Percentiles rank a stretch among this genome's conserved stretches.
phyloP scores from a whole-genome alignment of 768 basidiomycete species.

The Pilatotrama ljubarskyi region DNA sequence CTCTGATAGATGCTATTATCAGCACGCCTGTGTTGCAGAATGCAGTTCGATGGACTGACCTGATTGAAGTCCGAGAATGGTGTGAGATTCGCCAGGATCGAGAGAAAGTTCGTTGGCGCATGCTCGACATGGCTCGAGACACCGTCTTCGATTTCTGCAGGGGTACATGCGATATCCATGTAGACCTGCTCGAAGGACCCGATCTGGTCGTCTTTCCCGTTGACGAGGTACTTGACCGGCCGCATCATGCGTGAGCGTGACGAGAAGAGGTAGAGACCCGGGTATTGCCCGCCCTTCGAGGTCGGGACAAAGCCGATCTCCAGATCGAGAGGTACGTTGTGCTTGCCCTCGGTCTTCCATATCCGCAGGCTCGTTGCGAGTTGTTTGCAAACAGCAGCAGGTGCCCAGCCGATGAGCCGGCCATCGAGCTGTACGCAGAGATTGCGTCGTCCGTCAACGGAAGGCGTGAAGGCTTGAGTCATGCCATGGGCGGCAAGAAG shows the following conservation, averaged over 20 bases:
- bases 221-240: conserved; percentile 88
- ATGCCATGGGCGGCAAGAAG: conserved; percentile 89
- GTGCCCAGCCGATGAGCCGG: conserved; percentile 91
- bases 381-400: conserved; percentile 65
- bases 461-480: conserved; percentile 83
- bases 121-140: conserved; percentile 92
- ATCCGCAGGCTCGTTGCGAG: conserved; percentile 85
- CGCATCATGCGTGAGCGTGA: conserved; percentile 94
- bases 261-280: conserved; percentile 91
- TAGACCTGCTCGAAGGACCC: conserved; percentile 99
- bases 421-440: conserved; percentile 95
- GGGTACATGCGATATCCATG: conserved; percentile 94
- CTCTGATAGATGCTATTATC: conserved; percentile 46
- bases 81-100: conserved; percentile 95
- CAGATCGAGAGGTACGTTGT: conserved; percentile 86
- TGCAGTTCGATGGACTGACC: conserved; percentile 43
- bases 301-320: conserved; percentile 89
- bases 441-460: conserved; percentile 79
- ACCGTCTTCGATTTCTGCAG: conserved; percentile 72
- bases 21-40: conserved; percentile 14
- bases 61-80: conserved; percentile 99
- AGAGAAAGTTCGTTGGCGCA: conserved; percentile 92
- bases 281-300: conserved; percentile 93
- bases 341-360: conserved; percentile 90
- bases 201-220: conserved; percentile 84